Base-by-base conservation (phyloP, 495 filamentous ascomycete genomes). In the Neurospora sp. region DNA sequence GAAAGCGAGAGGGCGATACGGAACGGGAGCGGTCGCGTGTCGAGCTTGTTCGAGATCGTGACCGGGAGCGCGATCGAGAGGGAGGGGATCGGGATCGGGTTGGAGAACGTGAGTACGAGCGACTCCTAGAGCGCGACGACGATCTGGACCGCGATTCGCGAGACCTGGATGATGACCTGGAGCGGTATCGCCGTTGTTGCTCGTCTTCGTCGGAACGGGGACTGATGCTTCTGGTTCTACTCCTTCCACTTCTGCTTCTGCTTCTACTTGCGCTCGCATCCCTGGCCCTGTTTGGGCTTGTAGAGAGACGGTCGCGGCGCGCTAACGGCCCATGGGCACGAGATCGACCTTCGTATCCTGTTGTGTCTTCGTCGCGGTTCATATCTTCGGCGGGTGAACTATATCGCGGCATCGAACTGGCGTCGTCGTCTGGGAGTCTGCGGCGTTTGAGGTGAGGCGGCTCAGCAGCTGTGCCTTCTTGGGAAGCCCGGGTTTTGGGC, bases 371-470 rank as follows among this genome's bases (percentile, higher is more conserved):
- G 31, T 73, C 69, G 39, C 23, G 37, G 54, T 62, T 27, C 39
- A 70, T 40, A 12, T 73, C 38, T 62, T 78, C 71, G 11, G 77
- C 76, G 23, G 82, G 79, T 44, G 79, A 82, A 37, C 76, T 74
- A 71, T 81, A 82, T 39, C 74, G 78, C 16, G 83, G 80, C 12
- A 81, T 83, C 35, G 80, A 77, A 59, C 79, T 78, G 72, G 78
- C 72, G 75, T 79, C 83, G 75, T 83, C 83, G 54, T 83, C 83
- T 75, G 85, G 81, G 27, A 90, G 81, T 74, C 88, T 86, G 69
- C 89, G 88, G 41, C 88, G 85, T 77, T 89, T 90, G 20, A 86
- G 80, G 7, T 86, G 85, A 16, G 84, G 84, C 27, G 78, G 80
- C 8, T 78, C 59, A 16, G 70, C 71, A 39, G 79, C 76, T n/a